Evolutionary conservation across 495 filamentous ascomycete genomes (phyloP).

Genomic region (Xylaria acuta): DNA sequence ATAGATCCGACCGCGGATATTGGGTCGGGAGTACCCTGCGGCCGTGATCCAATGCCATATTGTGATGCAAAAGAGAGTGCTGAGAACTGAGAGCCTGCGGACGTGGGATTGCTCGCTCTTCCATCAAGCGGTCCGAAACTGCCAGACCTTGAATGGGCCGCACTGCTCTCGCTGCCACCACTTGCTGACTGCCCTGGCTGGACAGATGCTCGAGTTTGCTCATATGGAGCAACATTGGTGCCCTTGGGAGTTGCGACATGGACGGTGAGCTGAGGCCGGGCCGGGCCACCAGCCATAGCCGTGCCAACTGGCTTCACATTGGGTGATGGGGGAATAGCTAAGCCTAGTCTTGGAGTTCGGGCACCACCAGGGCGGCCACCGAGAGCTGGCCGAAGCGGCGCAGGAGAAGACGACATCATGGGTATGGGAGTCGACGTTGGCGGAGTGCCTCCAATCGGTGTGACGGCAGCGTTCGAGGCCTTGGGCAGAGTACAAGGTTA

Average conservation of each 20-base stretch:
- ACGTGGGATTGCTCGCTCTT: conserved; percentile 75
- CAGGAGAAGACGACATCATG: conserved; percentile 76
- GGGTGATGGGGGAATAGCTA: conserved; percentile 86
- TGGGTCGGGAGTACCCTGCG: conserved; percentile 77
- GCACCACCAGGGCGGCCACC: conserved; percentile 69
- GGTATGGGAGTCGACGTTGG: conserved; percentile 48
- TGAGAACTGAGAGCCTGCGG: conserved; percentile 82
- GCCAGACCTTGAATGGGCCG: conserved; percentile 72
- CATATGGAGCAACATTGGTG: conserved; percentile 69
- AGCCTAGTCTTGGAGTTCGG: conserved; percentile 77
- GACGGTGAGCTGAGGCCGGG: conserved; percentile 64
- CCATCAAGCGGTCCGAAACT: conserved; percentile 77
- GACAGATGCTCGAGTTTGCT: conserved; percentile 53
- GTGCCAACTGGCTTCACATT: conserved; percentile 72
- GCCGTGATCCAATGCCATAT: conserved; percentile 62
- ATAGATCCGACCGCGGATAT: conserved; percentile 85
- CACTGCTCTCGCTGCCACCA: conserved; percentile 71
- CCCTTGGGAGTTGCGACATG: conserved; percentile 87
- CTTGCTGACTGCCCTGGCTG: conserved; percentile 65
- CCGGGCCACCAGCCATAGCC: conserved; percentile 41
- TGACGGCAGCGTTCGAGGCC: conserved; percentile 35
- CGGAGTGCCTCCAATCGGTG: conserved; percentile 35
- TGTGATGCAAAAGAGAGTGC: conserved; percentile 75
- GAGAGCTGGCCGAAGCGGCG: conserved; percentile 82
- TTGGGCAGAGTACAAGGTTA: conserved; percentile 40